Conservation (phyloP, 2,329 filamentous ascomycete species). For the Ceratocystis cubensis region DNA sequence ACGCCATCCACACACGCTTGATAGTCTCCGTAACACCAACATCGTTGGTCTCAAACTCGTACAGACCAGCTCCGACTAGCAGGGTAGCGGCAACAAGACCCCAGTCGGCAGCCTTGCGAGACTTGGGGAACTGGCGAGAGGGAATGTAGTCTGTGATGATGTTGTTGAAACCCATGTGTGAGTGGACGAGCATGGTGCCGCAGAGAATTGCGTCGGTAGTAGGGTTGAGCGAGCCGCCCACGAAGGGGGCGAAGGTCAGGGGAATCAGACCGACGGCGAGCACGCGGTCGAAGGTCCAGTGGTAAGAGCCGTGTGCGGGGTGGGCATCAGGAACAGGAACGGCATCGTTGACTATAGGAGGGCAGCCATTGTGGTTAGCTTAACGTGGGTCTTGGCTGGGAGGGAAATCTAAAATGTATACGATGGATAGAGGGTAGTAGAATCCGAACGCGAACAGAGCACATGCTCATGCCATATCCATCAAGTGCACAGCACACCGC, state of each 20-base stretch:
- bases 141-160: conserved; percentile 89
- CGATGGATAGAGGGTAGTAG: conserved; percentile 9
- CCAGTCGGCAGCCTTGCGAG: conserved; percentile 61
- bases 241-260: conserved; percentile 81
- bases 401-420: not conserved
- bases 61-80: conserved; percentile 73
- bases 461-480: not conserved
- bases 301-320: conserved; percentile 84
- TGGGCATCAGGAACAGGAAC: conserved; percentile 58
- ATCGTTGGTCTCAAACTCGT: conserved; percentile 98
- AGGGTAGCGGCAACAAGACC: conserved; percentile 65
- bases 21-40: conserved; percentile 85
- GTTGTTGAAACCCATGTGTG: conserved; percentile 88
- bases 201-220: conserved; percentile 76
- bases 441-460: not conserved
- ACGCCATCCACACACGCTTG: conserved; percentile 81
- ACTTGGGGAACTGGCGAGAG: conserved; percentile 51
- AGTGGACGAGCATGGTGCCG: conserved; percentile 74
- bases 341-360: conserved; percentile 65
- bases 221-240: conserved; percentile 81
- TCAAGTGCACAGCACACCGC: not conserved
- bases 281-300: conserved; percentile 92
- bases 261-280: conserved; percentile 73
- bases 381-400: conserved; percentile 1
- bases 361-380: conserved; percentile 9